Conservation (phyloP, 1,139 yeast species). For the Candida labiduridarum region DNA sequence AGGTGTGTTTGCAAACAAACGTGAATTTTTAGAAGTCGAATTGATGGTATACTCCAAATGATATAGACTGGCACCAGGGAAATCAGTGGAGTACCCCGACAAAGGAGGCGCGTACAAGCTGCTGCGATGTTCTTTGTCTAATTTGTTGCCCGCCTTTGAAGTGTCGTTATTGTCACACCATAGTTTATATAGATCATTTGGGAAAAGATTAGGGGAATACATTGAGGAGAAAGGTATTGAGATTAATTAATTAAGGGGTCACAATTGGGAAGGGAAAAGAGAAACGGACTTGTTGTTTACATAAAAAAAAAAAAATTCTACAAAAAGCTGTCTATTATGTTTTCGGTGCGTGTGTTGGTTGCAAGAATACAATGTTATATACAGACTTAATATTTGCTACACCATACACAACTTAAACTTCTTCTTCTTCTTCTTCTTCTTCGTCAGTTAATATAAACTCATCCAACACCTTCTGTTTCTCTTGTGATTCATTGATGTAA, state of each 20-base stretch:
- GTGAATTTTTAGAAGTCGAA: slow-evolving; percentile 14
- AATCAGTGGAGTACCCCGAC: slow-evolving; percentile 53
- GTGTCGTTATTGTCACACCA: slow-evolving; percentile 14
- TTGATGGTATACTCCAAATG: slow-evolving; percentile 36
- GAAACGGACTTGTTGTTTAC: background rate
- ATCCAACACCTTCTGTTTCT: slow-evolving; percentile 40
- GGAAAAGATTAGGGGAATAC: slow-evolving; percentile 18
- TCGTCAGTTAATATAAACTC: slow-evolving; percentile 55
- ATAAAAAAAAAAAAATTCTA: background rate
- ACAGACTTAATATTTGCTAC: background rate
- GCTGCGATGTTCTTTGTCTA: slow-evolving; percentile 10
- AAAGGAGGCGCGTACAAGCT: slow-evolving; percentile 51
- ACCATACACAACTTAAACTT: background rate
- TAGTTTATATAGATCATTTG: slow-evolving; percentile 15
- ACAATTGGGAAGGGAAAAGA: background rate
- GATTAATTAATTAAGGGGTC: background rate
- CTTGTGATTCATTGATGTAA: slow-evolving; percentile 21
- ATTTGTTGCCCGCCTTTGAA: background rate
- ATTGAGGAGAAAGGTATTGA: slow-evolving; percentile 2
- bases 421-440: no score
- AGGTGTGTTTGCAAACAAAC: slow-evolving; percentile 17
- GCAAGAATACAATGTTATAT: no score
- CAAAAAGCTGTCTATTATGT: background rate
- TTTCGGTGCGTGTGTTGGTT: background rate
- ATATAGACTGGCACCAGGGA: slow-evolving; percentile 47